Percentiles rank a stretch among this genome's conserved stretches.
These are phyloP conservation scores for Cucumis hystrix DNA, from an alignment of 306 rosid species.

Conservation along the genomic window DNA sequence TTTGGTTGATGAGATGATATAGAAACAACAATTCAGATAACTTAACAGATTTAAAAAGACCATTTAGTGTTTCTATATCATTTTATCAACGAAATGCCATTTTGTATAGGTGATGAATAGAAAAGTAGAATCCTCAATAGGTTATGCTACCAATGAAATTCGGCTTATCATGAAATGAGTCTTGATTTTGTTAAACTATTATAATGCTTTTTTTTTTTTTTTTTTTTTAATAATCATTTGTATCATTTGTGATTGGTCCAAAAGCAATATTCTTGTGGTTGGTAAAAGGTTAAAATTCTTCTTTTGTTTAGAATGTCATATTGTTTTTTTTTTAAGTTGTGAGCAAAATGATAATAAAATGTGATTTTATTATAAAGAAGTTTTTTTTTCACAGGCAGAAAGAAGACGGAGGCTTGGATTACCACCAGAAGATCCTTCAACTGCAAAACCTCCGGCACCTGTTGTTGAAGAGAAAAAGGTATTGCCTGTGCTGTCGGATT, in stretches of 20 bases:
- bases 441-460: conserved; percentile 47
- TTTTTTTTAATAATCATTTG: no score
- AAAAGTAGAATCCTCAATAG: no score
- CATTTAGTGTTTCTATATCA: not conserved
- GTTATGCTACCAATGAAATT: not conserved
- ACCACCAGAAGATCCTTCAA: conserved; percentile 70
- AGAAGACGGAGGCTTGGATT: conserved; percentile 86
- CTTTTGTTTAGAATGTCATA: not conserved
- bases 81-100: no score
- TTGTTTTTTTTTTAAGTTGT: not conserved
- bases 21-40: not conserved
- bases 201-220: not conserved
- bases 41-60: not conserved
- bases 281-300: not conserved
- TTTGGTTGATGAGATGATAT: not conserved
- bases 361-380: not conserved
- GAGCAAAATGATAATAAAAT: not conserved
- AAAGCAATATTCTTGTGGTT: not conserved
- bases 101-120: no score
- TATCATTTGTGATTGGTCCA: not conserved
- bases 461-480: conserved; percentile 92
- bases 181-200: not conserved
- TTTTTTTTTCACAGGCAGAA: conserved; percentile 51
- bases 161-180: not conserved
- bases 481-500: not conserved